Percentiles rank a stretch among this genome's conserved stretches.
Conservation (phyloP, 2,329 filamentous ascomycete genomes). For the Cladobotryum protrusum region DNA sequence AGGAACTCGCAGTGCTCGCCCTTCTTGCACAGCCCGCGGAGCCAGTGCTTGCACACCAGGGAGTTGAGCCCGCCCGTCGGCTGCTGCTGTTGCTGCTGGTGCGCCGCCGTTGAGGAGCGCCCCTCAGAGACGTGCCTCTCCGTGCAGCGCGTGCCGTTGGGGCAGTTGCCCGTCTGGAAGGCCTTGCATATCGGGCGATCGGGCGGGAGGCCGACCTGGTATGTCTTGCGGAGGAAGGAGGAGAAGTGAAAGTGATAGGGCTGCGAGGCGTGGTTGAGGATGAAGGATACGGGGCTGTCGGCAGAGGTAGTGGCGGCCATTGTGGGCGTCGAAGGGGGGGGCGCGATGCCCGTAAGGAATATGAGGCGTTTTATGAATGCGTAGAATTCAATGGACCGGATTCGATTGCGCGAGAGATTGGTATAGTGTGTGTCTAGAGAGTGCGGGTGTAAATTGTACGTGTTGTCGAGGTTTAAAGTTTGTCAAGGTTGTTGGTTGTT, state of each 20-base stretch:
- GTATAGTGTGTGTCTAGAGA: not conserved
- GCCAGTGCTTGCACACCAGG: conserved; percentile 97
- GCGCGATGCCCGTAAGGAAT: not conserved
- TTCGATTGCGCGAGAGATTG: not conserved
- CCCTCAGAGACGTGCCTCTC: conserved; percentile 64
- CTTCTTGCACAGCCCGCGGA: conserved; percentile 95
- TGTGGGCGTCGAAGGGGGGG: conserved; percentile 6
- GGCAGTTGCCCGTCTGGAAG: conserved; percentile 80
- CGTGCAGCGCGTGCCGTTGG: conserved; percentile 74
- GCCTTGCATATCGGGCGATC: conserved; percentile 79
- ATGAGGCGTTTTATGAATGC: not conserved
- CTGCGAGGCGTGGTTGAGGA: conserved; percentile 52
- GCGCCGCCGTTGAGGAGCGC: conserved; percentile 46
- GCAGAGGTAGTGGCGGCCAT: conserved; percentile 26
- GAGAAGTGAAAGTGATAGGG: conserved; percentile 74
- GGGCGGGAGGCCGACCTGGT: conserved; percentile 75
- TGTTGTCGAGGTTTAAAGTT: not conserved
- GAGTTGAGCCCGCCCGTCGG: conserved; percentile 59
- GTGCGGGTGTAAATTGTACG: not conserved
- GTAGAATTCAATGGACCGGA: not conserved
- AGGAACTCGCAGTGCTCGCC: conserved; percentile 95
- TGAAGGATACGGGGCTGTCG: conserved; percentile 30
- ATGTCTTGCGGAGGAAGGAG: conserved; percentile 75
- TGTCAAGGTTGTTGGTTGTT: not conserved
- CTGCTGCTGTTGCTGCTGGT: conserved; percentile 21